phyloP scores from a whole-genome alignment of 306 rosid genomes.

The Nissolia schottii region DNA sequence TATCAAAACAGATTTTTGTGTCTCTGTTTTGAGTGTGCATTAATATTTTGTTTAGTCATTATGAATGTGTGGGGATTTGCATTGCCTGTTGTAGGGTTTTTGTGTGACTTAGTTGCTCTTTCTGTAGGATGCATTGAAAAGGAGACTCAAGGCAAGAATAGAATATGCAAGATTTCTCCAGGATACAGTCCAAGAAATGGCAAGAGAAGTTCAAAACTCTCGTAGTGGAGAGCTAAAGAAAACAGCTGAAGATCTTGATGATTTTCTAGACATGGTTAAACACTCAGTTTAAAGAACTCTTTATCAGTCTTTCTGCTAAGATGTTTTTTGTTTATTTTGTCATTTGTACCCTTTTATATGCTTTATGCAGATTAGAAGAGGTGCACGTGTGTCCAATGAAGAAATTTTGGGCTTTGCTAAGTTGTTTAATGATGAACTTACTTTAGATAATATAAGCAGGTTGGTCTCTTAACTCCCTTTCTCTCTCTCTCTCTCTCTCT shows the following conservation, averaged over 20 bases:
- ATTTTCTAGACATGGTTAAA: conserved; percentile 60
- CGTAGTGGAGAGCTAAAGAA: conserved; percentile 83
- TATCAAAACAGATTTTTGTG: not conserved
- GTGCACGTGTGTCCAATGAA: conserved; percentile 72
- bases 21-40: not conserved
- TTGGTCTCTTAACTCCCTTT: conserved; percentile 20
- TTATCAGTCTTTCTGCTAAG: not conserved
- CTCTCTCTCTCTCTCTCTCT: not conserved
- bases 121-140: conserved; percentile 83
- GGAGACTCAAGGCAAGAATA: conserved; percentile 87
- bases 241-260: conserved; percentile 96
- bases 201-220: conserved; percentile 88
- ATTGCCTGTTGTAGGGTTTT: conserved; percentile 20
- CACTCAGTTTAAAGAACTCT: conserved; percentile 12
- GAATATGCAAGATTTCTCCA: conserved; percentile 95
- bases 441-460: conserved; percentile 97
- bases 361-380: conserved; percentile 71
- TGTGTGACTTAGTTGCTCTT: conserved; percentile 22
- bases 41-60: not conserved
- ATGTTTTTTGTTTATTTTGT: not conserved
- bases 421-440: conserved; percentile 94
- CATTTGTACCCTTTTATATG: not conserved
- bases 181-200: conserved; percentile 98
- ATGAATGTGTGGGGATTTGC: conserved; percentile 16
- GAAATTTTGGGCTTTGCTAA: conserved; percentile 96